Base-by-base conservation (phyloP, 2,329 filamentous ascomycete genomes). In the Didymella exigua region DNA sequence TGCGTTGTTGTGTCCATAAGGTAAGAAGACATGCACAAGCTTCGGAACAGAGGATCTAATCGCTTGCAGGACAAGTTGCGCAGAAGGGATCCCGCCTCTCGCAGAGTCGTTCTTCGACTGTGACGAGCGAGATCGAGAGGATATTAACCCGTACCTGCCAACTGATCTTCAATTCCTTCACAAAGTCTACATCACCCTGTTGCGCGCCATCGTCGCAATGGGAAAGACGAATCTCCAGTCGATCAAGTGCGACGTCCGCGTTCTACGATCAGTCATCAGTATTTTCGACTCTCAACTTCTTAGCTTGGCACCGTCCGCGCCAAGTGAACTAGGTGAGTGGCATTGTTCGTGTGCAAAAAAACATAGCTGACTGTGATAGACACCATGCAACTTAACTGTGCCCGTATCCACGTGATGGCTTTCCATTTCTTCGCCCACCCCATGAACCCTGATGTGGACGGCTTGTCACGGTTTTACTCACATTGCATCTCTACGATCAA, bases 1-100 rank as follows among this genome's bases (percentile, higher is more conserved):
- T 75, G 69, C 44, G 65, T 72, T n/a, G 72, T 72, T 47, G 70
- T 71, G 13, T 73, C 68, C 11, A 74, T 76, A 51, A 66, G 72
- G 69, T 74, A 60, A 46, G 47, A 49, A 24, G 2, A 18, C 16
- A 16, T 4, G 27, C 30, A 11, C 18, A 16, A 37, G 7, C 33
- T 40, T 21, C 24, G 9, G 26, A 16, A 11, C 14, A 8, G n/a
- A 14, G 24, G 7, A 18, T 40, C 61, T 70, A 38, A 70, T 30
- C 13, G 19, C n/a, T 10, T 11, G 7, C 38, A 72, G 70, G 48
- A 69, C 70, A 19, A 72, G 68, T 38, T 69, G 66, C 34, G 65
- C 63, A 48, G 70, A 72, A 60, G 71, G 71, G 27, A 71, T 75
- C 18, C 72, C 72, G 9, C 71, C 71, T 10, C 68, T 71, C 45